A percentile compares a stretch with the other conserved stretches of the same genome.
Evolutionary conservation across 805 yeast species (phyloP).

Genomic region (Saccharomycopsis babjevae): DNA sequence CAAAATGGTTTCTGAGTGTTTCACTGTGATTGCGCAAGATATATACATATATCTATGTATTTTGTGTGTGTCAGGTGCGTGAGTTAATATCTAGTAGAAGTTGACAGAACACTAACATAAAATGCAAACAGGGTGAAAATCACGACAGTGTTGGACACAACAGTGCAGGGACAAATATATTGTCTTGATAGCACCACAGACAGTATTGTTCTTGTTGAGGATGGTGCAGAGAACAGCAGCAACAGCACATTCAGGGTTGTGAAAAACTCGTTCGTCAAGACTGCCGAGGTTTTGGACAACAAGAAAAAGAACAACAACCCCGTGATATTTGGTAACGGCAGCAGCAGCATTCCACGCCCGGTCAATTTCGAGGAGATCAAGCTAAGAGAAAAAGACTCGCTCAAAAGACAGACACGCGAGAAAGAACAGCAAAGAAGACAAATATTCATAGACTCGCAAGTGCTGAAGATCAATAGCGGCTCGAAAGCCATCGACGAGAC

Average conservation of each 20-base stretch:
- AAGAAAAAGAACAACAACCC: neutral
- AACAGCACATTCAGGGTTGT: constrained; percentile 7
- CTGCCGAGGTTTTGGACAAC: constrained; percentile 10
- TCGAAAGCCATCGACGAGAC: constrained; percentile 2
- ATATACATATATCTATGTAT: too few relatives aligned
- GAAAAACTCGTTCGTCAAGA: constrained; percentile 13
- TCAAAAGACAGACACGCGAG: constrained; percentile 4
- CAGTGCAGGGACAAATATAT: constrained; percentile 52
- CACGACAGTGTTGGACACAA: constrained; percentile 47
- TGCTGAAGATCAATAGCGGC: neutral
- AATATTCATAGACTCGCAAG: neutral
- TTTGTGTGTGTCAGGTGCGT: too few relatives aligned
- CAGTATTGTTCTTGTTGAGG: constrained; percentile 23
- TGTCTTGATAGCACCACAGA: constrained; percentile 38
- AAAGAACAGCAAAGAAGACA: constrained; percentile 10
- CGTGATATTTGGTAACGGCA: constrained; percentile 4
- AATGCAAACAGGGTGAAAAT: constrained; percentile 37
- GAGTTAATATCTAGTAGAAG: too few relatives aligned
- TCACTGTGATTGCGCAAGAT: too few relatives aligned
- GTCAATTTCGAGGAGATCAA: constrained; percentile 10
- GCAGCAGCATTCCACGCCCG: neutral
- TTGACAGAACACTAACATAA: neutral
- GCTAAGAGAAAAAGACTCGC: constrained; percentile 2
- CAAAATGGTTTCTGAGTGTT: too few relatives aligned
- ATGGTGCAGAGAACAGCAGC: neutral